phyloP scores from a whole-genome alignment of 148 eudicot genomes.

The Simmondsia chinensis region DNA sequence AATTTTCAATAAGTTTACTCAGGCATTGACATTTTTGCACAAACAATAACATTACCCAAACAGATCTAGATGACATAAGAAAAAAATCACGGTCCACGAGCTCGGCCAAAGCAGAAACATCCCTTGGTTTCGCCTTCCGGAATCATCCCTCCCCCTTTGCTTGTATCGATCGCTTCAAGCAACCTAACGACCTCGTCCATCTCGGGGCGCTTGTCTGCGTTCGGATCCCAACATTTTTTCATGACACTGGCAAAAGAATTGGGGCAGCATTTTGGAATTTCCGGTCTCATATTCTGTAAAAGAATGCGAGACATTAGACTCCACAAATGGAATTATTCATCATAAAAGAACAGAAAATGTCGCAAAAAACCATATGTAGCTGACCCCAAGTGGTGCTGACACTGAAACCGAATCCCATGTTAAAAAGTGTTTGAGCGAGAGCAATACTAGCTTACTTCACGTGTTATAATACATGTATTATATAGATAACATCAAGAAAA shows the following conservation, averaged over 20 bases:
- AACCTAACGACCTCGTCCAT: slow-evolving; percentile 70
- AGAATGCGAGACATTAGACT: neutral
- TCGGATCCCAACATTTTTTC: slow-evolving; percentile 77
- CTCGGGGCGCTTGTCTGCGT: slow-evolving; percentile 66
- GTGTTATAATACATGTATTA: no score
- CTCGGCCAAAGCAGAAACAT: slow-evolving; percentile 63
- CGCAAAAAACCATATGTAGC: neutral
- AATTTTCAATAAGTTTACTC: no score
- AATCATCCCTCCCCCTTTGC: slow-evolving; percentile 86
- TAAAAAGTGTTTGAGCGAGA: no score
- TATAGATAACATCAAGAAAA: no score
- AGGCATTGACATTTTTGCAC: no score
- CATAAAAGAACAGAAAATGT: neutral
- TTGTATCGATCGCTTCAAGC: slow-evolving; percentile 71
- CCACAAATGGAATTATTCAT: neutral
- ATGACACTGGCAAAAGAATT: slow-evolving; percentile 50
- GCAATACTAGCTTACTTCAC: no score
- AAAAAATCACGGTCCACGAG: slow-evolving; percentile 52
- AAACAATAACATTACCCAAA: no score
- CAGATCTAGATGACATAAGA: neutral
- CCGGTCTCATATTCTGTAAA: slow-evolving; percentile 58
- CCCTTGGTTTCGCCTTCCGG: slow-evolving; percentile 57
- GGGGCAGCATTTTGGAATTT: slow-evolving; percentile 79
- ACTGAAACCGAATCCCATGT: no score
- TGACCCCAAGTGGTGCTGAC: no score